Evolutionary conservation across 2,329 filamentous ascomycete genomes (phyloP).

Genomic region (Xylaria sp.): DNA sequence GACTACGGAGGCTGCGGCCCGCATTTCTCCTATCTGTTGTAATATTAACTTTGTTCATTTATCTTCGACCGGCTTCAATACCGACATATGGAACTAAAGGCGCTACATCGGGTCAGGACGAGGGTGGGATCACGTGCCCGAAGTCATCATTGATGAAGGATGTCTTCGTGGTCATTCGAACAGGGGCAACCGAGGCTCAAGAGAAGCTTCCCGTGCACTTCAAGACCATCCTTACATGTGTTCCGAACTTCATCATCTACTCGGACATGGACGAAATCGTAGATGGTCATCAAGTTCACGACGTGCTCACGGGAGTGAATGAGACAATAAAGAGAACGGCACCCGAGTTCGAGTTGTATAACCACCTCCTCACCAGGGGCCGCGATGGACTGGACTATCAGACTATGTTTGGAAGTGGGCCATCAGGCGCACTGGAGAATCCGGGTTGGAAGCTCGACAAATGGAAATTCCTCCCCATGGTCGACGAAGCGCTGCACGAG

Average conservation of each 20-base stretch:
- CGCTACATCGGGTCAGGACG: neutral
- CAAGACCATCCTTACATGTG: conserved; percentile 41
- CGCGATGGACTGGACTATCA: conserved; percentile 45
- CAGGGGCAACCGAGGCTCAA: conserved; percentile 37
- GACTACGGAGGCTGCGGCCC: conserved; percentile 32
- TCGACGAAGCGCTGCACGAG: conserved; percentile 50
- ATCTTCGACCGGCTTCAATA: conserved; percentile 20
- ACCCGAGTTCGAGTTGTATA: conserved; percentile 40
- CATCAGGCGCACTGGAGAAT: conserved; percentile 51
- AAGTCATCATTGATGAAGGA: conserved; percentile 37
- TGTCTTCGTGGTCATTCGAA: conserved; percentile 37
- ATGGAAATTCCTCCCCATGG: conserved; percentile 56
- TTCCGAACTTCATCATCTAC: conserved; percentile 41
- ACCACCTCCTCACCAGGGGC: conserved; percentile 35
- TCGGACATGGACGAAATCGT: conserved; percentile 42
- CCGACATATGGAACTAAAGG: neutral
- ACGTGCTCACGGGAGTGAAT: conserved; percentile 38
- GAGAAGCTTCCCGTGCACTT: conserved; percentile 41
- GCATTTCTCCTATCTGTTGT: conserved; percentile 25
- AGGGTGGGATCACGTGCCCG: conserved; percentile 32
- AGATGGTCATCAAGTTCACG: conserved; percentile 36
- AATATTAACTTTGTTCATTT: conserved; percentile 29
- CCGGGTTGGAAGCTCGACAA: conserved; percentile 54
- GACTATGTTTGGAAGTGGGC: conserved; percentile 49
- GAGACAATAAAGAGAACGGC: conserved; percentile 33